A percentile compares a stretch with the other conserved stretches of the same genome.
Evolutionary conservation across 192 early-diverging fungal genomes (phyloP).

Genomic region (Coemansia umbellata): DNA sequence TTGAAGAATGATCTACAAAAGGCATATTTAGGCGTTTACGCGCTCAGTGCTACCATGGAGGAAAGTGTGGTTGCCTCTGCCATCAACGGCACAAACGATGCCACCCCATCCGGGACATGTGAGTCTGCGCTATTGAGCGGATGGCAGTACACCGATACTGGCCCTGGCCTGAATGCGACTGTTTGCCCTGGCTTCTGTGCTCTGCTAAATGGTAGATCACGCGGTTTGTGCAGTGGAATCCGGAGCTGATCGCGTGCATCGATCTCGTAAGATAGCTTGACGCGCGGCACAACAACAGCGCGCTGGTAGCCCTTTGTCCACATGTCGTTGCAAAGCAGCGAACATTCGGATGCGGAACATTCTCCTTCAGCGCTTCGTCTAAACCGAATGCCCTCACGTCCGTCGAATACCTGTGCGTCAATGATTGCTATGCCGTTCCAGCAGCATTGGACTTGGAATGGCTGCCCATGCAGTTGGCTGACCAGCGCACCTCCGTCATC

Average conservation of each 20-base stretch:
- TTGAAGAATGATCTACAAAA: no score
- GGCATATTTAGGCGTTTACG: no score
- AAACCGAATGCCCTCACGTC: slow-evolving; percentile 9
- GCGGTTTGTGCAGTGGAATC: slow-evolving; percentile 17
- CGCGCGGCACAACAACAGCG: slow-evolving; percentile 43
- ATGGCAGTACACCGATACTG: slow-evolving; percentile 36
- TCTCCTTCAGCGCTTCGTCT: slow-evolving; percentile 23
- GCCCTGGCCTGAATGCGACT: slow-evolving; percentile 30
- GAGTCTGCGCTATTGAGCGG: slow-evolving; percentile 21
- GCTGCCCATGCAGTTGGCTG: slow-evolving; percentile 17
- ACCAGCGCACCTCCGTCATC: slow-evolving; percentile 23
- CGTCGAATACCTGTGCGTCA: slow-evolving; percentile 29
- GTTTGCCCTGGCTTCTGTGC: not conserved
- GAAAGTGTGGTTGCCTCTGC: no score
- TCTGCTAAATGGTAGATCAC: slow-evolving; percentile 19
- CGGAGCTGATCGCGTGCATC: slow-evolving; percentile 30
- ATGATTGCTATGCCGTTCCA: slow-evolving; percentile 52
- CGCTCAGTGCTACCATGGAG: no score
- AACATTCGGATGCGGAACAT: slow-evolving; percentile 54
- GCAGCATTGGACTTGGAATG: slow-evolving; percentile 52
- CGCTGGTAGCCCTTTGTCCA: slow-evolving; percentile 28
- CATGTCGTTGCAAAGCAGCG: slow-evolving; percentile 51
- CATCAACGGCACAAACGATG: slow-evolving; percentile 14
- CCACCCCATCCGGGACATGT: slow-evolving; percentile 30
- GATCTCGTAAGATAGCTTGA: slow-evolving; percentile 46